phyloP scores from a whole-genome alignment of 768 basidiomycete genomes.

The Cytidiella melzeri region DNA sequence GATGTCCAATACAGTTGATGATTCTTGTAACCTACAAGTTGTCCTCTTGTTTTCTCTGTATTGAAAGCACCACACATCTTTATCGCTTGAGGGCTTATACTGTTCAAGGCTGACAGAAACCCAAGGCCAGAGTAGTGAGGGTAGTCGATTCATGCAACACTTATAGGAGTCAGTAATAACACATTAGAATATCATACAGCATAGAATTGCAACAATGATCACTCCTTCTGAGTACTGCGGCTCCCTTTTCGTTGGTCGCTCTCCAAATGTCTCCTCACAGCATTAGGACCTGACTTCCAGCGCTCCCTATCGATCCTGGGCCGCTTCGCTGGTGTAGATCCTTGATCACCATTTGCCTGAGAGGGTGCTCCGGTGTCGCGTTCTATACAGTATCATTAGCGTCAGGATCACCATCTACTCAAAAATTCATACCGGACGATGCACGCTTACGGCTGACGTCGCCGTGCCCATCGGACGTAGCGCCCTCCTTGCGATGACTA shows the following conservation, averaged over 20 bases:
- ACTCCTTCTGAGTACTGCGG: background rate
- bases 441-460: slow-evolving; percentile 62
- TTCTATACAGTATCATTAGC: slow-evolving; percentile 32
- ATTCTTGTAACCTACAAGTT: no score
- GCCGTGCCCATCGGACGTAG: slow-evolving; percentile 35
- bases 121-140: background rate
- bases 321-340: slow-evolving; percentile 48
- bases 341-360: slow-evolving; percentile 31
- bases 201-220: background rate
- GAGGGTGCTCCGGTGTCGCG: slow-evolving; percentile 44
- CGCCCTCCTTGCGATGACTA: slow-evolving; percentile 36
- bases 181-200: background rate
- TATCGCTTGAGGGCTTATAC: no score
- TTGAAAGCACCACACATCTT: no score
- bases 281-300: slow-evolving; percentile 14
- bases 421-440: slow-evolving; percentile 48
- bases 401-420: background rate
- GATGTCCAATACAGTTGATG: no score
- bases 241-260: background rate
- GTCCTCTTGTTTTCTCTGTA: no score
- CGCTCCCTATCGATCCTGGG: slow-evolving; percentile 52
- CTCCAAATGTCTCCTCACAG: background rate
- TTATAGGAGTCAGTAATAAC: no score
- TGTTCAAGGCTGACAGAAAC: no score
- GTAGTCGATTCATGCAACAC: no score